Evolutionary conservation across 352 stramenopile genomes (phyloP).

Genomic region (Phytophthora hibernalis): DNA sequence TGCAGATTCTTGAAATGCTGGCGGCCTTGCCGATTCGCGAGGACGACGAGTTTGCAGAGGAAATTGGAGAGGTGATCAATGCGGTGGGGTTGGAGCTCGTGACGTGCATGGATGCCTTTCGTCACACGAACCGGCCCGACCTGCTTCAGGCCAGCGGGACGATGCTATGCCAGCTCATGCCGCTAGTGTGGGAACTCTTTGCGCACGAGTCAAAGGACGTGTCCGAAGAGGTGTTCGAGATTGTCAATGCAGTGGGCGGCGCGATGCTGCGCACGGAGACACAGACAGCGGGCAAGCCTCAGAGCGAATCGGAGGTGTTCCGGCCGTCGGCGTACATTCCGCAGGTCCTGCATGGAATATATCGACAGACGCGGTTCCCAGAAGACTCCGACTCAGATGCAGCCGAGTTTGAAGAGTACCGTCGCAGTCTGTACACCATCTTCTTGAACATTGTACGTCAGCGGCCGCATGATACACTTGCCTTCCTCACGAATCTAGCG

Average conservation of each 20-base stretch:
- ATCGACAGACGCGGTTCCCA: conserved; percentile 82
- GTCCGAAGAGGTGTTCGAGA: conserved; percentile 88
- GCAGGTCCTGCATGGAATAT: conserved; percentile 86
- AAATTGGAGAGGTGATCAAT: conserved; percentile 87
- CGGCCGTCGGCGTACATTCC: conserved; percentile 76
- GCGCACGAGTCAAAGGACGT: conserved; percentile 85
- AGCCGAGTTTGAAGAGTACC: conserved; percentile 87
- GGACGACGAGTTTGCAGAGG: conserved; percentile 84
- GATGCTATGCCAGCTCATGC: conserved; percentile 79
- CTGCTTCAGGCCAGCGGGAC: conserved; percentile 60
- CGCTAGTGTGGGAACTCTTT: conserved; percentile 84
- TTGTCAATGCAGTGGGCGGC: conserved; percentile 77
- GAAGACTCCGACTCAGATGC: conserved; percentile 79
- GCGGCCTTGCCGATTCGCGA: conserved; percentile 66
- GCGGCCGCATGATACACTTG: conserved; percentile 70
- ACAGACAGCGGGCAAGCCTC: conserved; percentile 25
- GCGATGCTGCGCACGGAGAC: conserved; percentile 73
- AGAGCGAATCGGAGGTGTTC: conserved; percentile 61
- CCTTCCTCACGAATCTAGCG: conserved; percentile 69
- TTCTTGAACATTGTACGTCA: conserved; percentile 88
- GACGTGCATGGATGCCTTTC: conserved; percentile 83
- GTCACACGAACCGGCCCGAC: conserved; percentile 53
- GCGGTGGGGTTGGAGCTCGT: conserved; percentile 81
- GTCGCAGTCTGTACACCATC: conserved; percentile 85
- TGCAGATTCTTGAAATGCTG: conserved; percentile 74